Base-by-base conservation (phyloP, 2,329 filamentous ascomycete species). In the Arthrobotrys pseudoclavata region DNA sequence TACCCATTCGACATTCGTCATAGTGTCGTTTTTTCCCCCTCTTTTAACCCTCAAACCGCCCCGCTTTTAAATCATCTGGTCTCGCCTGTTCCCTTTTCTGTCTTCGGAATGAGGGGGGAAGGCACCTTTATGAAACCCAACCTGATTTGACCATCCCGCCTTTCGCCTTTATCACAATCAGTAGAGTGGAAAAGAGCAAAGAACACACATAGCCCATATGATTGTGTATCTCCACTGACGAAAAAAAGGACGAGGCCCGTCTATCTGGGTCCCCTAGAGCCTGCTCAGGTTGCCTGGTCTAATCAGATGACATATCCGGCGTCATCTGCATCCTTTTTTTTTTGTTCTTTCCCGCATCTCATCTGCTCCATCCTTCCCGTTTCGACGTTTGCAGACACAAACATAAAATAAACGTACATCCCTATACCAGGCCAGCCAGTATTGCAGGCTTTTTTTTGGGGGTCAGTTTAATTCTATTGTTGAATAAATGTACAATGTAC, bases 31-130 rank as follows among this genome's bases (percentile, higher is more conserved):
- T 60, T 60, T 66, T 55, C 52, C 29, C 52, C 29, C 52, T 37
- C 52, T 53, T 31, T 57, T 34, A 37, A 53, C 45, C 62, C 62
- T 60, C 22, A 50, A 50, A 50, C 13, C 64, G 55, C 71, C 71
- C 71, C 71, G 71, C 71, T 69, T 76, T 75, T 76, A 69, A 62
- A 53, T 48, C 61, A 74, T 68, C 69, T 68, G 60, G 69, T 62
- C 70, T 55, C 64, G 71, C 63, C 64, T 69, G 24, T 63, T 50
- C 47, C 37, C 40, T 60, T 60, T 57, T 4, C 47, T 63, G 9
- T 64, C 24, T 34, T 20, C 20, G 37, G 53, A 62, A 75, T 63
- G 71, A 76, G 71, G 63, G 71, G 57, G 42, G 52, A 69, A 20
- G 57, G 57, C 22, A 53, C 62, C 18, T 61, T 69, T 37, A 66